Percentiles rank a stretch among this genome's conserved stretches.
phyloP scores from a whole-genome alignment of 2,329 filamentous ascomycete species.

The Pestalotiopsis sp. region DNA sequence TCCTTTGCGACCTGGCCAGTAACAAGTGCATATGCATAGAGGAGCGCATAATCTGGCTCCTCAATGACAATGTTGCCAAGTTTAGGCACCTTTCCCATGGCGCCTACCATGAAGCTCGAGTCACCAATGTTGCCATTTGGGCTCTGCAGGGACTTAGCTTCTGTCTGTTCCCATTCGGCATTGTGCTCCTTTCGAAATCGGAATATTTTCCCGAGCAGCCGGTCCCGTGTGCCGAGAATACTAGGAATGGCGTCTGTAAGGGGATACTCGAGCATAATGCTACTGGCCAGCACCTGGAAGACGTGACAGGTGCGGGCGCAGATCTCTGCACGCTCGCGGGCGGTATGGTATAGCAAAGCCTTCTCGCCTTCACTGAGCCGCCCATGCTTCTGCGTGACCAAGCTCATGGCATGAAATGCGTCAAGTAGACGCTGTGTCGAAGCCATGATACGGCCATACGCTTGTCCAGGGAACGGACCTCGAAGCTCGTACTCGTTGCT shows the following conservation, averaged over 20 bases:
- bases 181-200: slow-evolving; percentile 74
- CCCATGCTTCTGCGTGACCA: slow-evolving; percentile 81
- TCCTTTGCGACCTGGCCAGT: slow-evolving; percentile 68
- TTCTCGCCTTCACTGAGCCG: slow-evolving; percentile 78
- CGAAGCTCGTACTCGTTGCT: slow-evolving; percentile 85
- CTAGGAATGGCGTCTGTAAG: slow-evolving; percentile 86
- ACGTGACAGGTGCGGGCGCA: slow-evolving; percentile 91
- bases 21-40: slow-evolving; percentile 85
- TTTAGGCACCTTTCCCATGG: slow-evolving; percentile 22
- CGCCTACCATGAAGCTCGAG: slow-evolving; percentile 16
- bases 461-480: slow-evolving; percentile 78
- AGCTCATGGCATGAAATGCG: slow-evolving; percentile 93
- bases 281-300: slow-evolving; percentile 81
- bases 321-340: slow-evolving; percentile 74
- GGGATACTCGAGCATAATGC: slow-evolving; percentile 92
- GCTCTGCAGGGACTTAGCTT: slow-evolving; percentile 5
- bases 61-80: slow-evolving; percentile 47
- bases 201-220: slow-evolving; percentile 83
- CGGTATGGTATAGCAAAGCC: slow-evolving; percentile 76
- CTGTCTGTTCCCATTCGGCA: slow-evolving; percentile 1
- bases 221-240: slow-evolving; percentile 76
- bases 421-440: slow-evolving; percentile 85
- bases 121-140: slow-evolving; percentile 17
- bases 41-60: slow-evolving; percentile 82
- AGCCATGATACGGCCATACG: slow-evolving; percentile 73